A percentile compares a stretch with the other conserved stretches of the same genome.
These are phyloP conservation scores for Mortierella sp. DNA, from an alignment of 371 early-diverging fungal genomes.

Conservation along the genomic window DNA sequence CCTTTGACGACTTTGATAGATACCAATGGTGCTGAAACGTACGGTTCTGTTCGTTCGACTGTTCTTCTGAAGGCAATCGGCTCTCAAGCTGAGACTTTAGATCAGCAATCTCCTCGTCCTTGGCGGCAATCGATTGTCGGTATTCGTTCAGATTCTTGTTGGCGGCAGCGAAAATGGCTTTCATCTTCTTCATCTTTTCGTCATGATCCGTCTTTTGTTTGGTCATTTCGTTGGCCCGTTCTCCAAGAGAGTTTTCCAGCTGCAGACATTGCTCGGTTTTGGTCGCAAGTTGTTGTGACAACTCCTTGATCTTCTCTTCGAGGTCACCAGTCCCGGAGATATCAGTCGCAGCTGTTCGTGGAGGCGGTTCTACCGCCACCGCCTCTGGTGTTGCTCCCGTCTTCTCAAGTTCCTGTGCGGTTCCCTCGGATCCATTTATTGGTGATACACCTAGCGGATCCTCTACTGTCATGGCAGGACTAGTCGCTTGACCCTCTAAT, in stretches of 20 bases:
- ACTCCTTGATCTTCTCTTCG: slow-evolving; percentile 16
- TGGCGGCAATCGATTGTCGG: slow-evolving; percentile 63
- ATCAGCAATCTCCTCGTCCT: slow-evolving; percentile 60
- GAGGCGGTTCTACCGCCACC: not conserved
- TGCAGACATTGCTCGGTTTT: slow-evolving; percentile 15
- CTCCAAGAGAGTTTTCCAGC: slow-evolving; percentile 13
- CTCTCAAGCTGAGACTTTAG: slow-evolving; percentile 43
- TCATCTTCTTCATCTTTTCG: slow-evolving; percentile 58
- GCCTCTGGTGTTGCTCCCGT: not conserved
- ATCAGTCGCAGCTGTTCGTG: not conserved
- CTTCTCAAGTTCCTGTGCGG: slow-evolving; percentile 2
- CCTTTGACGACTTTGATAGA: too few relatives aligned
- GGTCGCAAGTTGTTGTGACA: slow-evolving; percentile 14
- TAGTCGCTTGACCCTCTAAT: not conserved
- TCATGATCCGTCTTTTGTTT: slow-evolving; percentile 54
- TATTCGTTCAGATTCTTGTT: slow-evolving; percentile 69
- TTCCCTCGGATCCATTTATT: not conserved
- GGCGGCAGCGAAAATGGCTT: slow-evolving; percentile 68
- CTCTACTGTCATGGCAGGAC: not conserved
- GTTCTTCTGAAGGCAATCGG: slow-evolving; percentile 51
- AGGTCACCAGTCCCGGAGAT: not conserved
- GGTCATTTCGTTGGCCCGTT: slow-evolving; percentile 26
- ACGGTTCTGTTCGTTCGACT: slow-evolving; percentile 57
- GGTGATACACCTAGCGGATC: slow-evolving; percentile 17
- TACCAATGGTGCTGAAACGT: slow-evolving; percentile 14